Evolutionary conservation across 805 yeast species (phyloP), one percentile per base, ranked within the genome.

Genomic region (Candida verbasci): DNA sequence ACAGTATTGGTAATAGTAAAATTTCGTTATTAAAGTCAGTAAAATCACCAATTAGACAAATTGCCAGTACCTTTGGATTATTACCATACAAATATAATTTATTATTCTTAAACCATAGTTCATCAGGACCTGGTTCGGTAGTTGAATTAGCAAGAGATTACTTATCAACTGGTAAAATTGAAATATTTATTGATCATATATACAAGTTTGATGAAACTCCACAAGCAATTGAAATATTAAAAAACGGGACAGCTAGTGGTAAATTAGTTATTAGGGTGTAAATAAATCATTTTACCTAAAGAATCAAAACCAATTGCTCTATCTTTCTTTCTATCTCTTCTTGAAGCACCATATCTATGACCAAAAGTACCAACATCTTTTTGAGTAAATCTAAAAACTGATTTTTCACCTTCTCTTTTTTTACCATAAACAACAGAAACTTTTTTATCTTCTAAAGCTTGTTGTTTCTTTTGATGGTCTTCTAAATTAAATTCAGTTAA

Each of bases 281-380:
- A 45, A 47, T 65, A 65, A 25, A 65, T 56, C 67, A 68, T 80
- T 49, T 72, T 74, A 50, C 94, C 94, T 39, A 71, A 66, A 47
- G 77, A 74, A 52, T 82, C 81, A 57, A 72, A 85, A 2, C 81
- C 85, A 48, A 84, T 70, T 47, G 71, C 75, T 62, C 97, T 79
- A 57, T 86, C 82, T 55, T 81, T 85, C 74, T 82, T 86, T 51
- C 77, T 81, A 62, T 91, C 97, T 67, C 96, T 86, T 47, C 81
- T 72, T 14, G 87, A 76, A 27, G 88, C 86, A 62, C 97, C 97
- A 56, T 91, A 91, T 55, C 97, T 80, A 74, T 66, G 78, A 34
- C 97, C 98, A 37, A 88, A 93, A 38, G 77, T 65, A 24, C 96
- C 97, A 32, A 83, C 86, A 53, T 74, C 78, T 30, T 87, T 82